phyloP scores from a whole-genome alignment of 2,329 filamentous ascomycete genomes.

The Thermochaetoides dissita region DNA sequence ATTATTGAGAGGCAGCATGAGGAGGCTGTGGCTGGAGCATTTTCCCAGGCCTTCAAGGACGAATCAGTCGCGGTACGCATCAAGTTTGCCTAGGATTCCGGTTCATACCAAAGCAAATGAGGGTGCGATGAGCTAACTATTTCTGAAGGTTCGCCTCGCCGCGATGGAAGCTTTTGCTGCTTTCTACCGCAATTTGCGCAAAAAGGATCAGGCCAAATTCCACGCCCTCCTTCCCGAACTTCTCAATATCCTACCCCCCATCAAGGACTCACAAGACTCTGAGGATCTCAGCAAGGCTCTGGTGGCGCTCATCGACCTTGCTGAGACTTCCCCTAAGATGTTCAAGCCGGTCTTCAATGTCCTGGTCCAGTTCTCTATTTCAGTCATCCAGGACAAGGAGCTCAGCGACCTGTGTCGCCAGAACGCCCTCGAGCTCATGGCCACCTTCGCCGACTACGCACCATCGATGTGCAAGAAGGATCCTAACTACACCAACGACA shows the following conservation, averaged over 20 bases:
- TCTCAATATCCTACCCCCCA: slow-evolving; percentile 82
- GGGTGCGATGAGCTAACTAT: neutral
- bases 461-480: slow-evolving; percentile 94
- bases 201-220: slow-evolving; percentile 81
- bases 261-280: slow-evolving; percentile 82
- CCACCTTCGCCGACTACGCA: slow-evolving; percentile 90
- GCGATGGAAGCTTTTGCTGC: slow-evolving; percentile 95
- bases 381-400: slow-evolving; percentile 91
- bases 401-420: slow-evolving; percentile 80
- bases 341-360: slow-evolving; percentile 91
- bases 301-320: slow-evolving; percentile 81
- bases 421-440: slow-evolving; percentile 93
- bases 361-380: slow-evolving; percentile 82
- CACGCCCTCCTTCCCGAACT: slow-evolving; percentile 77
- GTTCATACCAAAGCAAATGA: too few species aligned
- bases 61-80: slow-evolving; percentile 57
- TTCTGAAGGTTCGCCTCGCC: slow-evolving; percentile 64
- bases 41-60: slow-evolving; percentile 85
- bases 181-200: slow-evolving; percentile 82
- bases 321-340: slow-evolving; percentile 92
- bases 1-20: slow-evolving; percentile 96
- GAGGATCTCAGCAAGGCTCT: slow-evolving; percentile 85
- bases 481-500: slow-evolving; percentile 76
- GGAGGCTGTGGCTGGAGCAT: slow-evolving; percentile 74
- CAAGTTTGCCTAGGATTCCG: too few species aligned